phyloP scores from a whole-genome alignment of 1,284 basidiomycete species.

The Cerrena zonata region DNA sequence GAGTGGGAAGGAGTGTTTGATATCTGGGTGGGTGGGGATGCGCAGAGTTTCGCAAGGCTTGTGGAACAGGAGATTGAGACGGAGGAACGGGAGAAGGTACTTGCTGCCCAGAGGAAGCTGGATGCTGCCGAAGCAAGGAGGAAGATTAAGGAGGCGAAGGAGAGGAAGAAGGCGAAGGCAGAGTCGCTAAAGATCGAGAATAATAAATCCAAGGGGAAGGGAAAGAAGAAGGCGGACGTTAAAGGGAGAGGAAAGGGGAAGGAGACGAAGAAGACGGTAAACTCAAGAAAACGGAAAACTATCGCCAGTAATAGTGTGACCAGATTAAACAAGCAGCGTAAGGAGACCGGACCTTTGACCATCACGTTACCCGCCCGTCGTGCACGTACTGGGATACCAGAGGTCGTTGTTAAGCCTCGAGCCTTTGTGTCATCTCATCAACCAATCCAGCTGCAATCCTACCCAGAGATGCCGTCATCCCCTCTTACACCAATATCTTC shows the following conservation, averaged over 20 bases:
- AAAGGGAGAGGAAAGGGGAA: conserved; percentile 3
- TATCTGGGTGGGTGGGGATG: conserved; percentile 85
- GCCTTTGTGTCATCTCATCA: neutral
- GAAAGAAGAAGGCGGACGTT: no score
- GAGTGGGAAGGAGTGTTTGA: conserved; percentile 93
- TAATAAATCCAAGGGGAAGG: conserved; percentile 16
- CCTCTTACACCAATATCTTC: conserved; percentile 46
- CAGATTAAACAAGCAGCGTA: neutral
- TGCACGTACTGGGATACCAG: neutral
- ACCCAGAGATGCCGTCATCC: conserved; percentile 26
- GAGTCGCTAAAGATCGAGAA: conserved; percentile 5
- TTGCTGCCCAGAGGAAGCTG: conserved; percentile 47
- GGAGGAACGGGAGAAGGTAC: conserved; percentile 46
- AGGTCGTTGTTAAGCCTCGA: neutral
- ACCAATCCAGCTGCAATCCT: no score
- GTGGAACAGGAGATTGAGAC: conserved; percentile 52
- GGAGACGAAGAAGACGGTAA: neutral
- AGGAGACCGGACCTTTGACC: neutral
- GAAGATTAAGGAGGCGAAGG: conserved; percentile 13
- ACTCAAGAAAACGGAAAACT: neutral
- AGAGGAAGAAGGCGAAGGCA: conserved; percentile 1
- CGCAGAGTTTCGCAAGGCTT: conserved; percentile 68
- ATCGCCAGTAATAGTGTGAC: neutral
- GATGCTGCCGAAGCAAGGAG: conserved; percentile 32
- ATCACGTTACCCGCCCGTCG: neutral